Base-by-base conservation (phyloP, 2,329 filamentous ascomycete genomes). In the Fusarium nygamai region DNA sequence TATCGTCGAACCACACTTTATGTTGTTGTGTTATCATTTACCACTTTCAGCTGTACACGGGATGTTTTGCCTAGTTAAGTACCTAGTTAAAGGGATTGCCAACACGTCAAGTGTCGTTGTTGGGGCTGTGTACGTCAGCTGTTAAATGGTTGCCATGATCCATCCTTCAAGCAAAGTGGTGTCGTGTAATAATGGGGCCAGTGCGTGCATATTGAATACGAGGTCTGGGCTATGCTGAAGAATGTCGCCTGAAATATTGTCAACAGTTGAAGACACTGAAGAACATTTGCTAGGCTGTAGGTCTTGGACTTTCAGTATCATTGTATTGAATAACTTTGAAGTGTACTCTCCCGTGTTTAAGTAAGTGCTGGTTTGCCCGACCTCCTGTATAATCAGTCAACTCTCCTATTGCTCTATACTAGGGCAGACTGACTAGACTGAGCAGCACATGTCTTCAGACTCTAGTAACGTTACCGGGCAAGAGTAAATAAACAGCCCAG, bases 191-290 rank as follows among this genome's bases (percentile, higher is more conserved):
- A 46, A 56, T 43, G 29, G 48, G 48, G 64, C 56, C 43, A 36
- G 33, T 54, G 51, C 53, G 19, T 70, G 51, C 59, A 61, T 53
- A 44, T 43, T 24, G 38, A 58, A 71, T 71, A 71, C 68, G 67
- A 71, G 67, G 46, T 67, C 65, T 29, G 7, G 39, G 61, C 29
- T 27, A 31, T 38, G n/a, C 11, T 34, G 33, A 66, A 51, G 43
- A 65, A 56, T 56, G 20, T 10, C 11, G 51, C 34, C 16, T 41
- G 34, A 22, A 34, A 43, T 34, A 61, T 19, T 29, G 24, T n/a
- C 31, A 60, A 59, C 41, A 41, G 39, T 24, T 46, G 17, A 33
- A 11, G 13, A 36, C 36, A 31, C 12, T 27, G 8, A 17, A 62
- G 31, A 13, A 22, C 33, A 13, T 24, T n/a, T 11, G 11, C 24